Base-by-base conservation (phyloP, 208 protist species). In the Willaertia magna region DNA sequence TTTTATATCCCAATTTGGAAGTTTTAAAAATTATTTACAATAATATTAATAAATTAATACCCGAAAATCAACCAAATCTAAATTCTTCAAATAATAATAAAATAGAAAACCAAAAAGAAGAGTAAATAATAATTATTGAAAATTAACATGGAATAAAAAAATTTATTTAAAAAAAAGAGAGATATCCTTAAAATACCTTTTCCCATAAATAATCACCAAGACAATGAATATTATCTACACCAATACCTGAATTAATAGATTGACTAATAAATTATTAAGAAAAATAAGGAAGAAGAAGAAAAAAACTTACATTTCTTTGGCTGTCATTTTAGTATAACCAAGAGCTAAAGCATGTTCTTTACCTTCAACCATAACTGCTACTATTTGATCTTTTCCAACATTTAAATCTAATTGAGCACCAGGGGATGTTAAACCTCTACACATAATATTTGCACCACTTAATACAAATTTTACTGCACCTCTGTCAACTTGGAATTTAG, bases 391-490 rank as follows among this genome's bases (percentile, higher is more conserved):
- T 39, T 88, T 85, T 39, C n/a, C 49, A 4, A 85, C 82, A 74
- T 9, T 44, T 0, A 90, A 89, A 34, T 87, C 90, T 4, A 98
- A 88, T 40, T 85, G 67, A 34, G 96, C 97, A 79, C 97, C 97
- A 39, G 89, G 88, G 47, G 96, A 98, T 43, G 97, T 98, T 44
- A 99, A 89, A 43, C 97, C 97, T 40, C 89, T 96, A 89, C 96
- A 98, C 97, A 99, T 99, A 55, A 99, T 93, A 88, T 99, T 95
- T 1, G 97, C 96, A n/a, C 97, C 97, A 11, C 93, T 95, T 46
- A 99, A 87, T 59, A 98, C 94, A 88, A 98, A 97, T 85, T 94
- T 95, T 89, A 98, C 98, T 85, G 95, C 97, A 74, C 97, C 97
- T 88, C 94, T 93, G 91, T 99, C 97, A 14, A 98, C 96, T 89